Base-by-base conservation (phyloP, 2,329 filamentous ascomycete species). In the Talaromyces atroroseus region DNA sequence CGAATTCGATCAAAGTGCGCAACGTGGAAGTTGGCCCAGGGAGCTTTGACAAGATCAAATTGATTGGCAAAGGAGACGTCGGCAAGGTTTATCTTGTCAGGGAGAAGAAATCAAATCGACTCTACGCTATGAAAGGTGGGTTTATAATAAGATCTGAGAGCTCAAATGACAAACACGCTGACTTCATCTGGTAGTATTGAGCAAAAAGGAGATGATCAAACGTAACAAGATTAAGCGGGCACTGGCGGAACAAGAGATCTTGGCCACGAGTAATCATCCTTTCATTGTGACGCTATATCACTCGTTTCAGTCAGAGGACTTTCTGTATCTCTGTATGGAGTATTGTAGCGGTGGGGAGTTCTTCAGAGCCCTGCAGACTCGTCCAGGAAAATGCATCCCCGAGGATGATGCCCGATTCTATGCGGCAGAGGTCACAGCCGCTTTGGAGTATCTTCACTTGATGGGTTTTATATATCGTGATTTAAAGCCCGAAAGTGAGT, bases 181-280 rank as follows among this genome's bases (percentile, higher is more conserved):
- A 81, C 71, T 53, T n/a, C 3, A 18, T 44, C 18, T 12, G 1
- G 16, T 69, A 97, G 94, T 99, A 5, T 72, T 99, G 74, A 97
- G 92, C 81, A 99, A 99, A 77, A 96, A 97, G 80, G 94, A 99
- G 75, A 99, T 99, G 94, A 99, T 99, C 75, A 99, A 99, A 79
- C 88, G 94, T 58, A 99, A 99, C 80, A 99, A 99, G 82, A 99
- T 99, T 78, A 99, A 99, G 82, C 86, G 94, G 69, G 94, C 94
- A 14, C 80, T 99, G 64, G 94, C 94, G 38, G 94, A 99, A 76
- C 94, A 97, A 71, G 94, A 99, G 74, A 99, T 99, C 62, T 79
- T 99, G 54, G 94, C 94, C 8, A 99, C 94, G 44, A 97, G 92
- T 79, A 99, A 99, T 66, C 94, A 99, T 68, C 94, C 94, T 0